Percentiles rank a stretch among this genome's conserved stretches.
phyloP scores from a whole-genome alignment of 176 grass and related monocot genomes.

The Musa troglodytarum region DNA sequence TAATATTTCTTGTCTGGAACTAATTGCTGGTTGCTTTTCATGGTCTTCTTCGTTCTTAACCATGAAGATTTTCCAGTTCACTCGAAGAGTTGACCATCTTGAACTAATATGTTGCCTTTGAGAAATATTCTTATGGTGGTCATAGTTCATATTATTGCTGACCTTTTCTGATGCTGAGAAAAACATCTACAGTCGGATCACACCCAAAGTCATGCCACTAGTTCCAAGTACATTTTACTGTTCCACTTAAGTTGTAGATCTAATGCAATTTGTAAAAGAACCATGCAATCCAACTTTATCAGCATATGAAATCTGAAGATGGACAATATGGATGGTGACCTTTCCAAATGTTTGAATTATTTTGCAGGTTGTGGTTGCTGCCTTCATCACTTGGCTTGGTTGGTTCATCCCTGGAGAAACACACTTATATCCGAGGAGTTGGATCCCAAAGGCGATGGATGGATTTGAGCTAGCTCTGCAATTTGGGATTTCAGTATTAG shows the following conservation, averaged over 20 bases:
- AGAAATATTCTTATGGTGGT: too few species aligned
- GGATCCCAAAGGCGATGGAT: constrained; percentile 93
- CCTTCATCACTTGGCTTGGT: constrained; percentile 82
- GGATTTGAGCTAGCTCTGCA: constrained; percentile 94
- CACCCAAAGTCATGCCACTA: too few species aligned
- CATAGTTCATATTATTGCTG: too few species aligned
- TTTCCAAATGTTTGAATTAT: constrained; percentile 17
- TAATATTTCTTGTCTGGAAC: too few species aligned
- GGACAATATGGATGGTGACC: background rate
- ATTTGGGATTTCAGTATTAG: constrained; percentile 96
- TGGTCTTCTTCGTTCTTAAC: too few species aligned
- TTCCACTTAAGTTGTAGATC: background rate
- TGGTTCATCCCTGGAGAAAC: constrained; percentile 73
- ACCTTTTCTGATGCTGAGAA: too few species aligned
- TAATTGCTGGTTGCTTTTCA: too few species aligned
- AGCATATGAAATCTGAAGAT: background rate
- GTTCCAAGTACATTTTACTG: too few species aligned
- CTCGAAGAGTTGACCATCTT: too few species aligned
- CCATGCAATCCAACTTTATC: background rate
- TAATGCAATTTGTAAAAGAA: background rate
- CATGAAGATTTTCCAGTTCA: too few species aligned
- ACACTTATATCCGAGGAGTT: constrained; percentile 56
- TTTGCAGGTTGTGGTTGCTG: constrained; percentile 60
- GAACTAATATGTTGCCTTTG: too few species aligned
- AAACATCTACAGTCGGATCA: too few species aligned